Evolutionary conservation across 179 eudicot species (phyloP), one percentile per base, ranked within the genome.

Genomic region (Carnegiea gigantea): DNA sequence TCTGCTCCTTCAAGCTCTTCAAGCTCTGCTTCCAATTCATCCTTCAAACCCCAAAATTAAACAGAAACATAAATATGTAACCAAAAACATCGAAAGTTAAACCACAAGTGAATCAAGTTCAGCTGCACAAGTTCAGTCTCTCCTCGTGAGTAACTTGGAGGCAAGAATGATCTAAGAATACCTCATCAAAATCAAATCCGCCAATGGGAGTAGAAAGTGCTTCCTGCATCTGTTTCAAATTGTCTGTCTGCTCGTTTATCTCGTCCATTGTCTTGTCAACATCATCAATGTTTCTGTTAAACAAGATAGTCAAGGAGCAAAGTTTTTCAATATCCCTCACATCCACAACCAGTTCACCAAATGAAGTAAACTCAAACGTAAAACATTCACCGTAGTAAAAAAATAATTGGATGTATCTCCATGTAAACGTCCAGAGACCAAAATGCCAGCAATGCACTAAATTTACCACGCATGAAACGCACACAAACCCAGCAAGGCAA

Each of bases 251-350:
- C 86, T 93, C 98, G 62, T 93, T 92, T 79, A 93, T 92, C 81
- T 93, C 98, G 80, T 93, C 98, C 96, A 93, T 90, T 68, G 98
- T 93, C 83, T 91, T 92, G 87, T 93, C 96, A 81, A 93, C 91
- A 76, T 92, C 94, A 81, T 86, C 94, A 80, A 92, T 91, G 79
- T 91, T 92, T 65, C 98, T 93, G 90, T 48, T 81, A 38, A 9
- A 81, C 6, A 57, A 80, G 46, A 77, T 28, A 73, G 62, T 4
- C 21, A 7, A 36, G 36, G 68, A 79, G 57, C 15, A 33, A 12
- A 21, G 24, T 65, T 28, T 57, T 24, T 51, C 26, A 68, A 65
- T 28, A 46, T 48, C 72, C 20, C 9, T 44, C 51, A 59, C 14
- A 9, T 28, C 26, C 79, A 38, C 24, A 28, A 70, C 43, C 6